phyloP scores from a whole-genome alignment of 495 filamentous ascomycete species.

The Aspergillus conjunctus region DNA sequence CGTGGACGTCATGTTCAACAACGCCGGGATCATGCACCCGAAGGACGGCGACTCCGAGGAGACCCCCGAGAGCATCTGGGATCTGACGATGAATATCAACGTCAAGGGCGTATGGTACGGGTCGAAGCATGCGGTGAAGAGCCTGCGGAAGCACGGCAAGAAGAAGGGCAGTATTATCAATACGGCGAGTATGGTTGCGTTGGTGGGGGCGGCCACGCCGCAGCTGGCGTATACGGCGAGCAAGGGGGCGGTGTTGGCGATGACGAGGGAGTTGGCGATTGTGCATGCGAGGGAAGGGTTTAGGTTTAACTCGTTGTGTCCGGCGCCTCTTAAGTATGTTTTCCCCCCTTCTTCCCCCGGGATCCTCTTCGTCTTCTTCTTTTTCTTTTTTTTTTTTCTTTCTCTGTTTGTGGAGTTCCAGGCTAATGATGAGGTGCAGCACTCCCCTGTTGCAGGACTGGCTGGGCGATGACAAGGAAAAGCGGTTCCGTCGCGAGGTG shows the following conservation, averaged over 20 bases:
- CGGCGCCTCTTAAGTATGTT: conserved; percentile 80
- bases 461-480: conserved; percentile 85
- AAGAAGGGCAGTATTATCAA: conserved; percentile 83
- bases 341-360: neutral
- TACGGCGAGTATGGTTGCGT: conserved; percentile 88
- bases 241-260: conserved; percentile 89
- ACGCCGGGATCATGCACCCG: conserved; percentile 96
- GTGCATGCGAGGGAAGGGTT: conserved; percentile 82
- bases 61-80: conserved; percentile 91
- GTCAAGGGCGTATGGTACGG: conserved; percentile 99
- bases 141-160: conserved; percentile 80
- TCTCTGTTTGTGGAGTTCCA: conserved; percentile 4
- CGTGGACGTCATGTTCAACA: conserved; percentile 97
- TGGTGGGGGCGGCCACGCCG: conserved; percentile 91
- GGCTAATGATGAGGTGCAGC: conserved; percentile 35
- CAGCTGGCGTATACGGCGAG: conserved; percentile 94
- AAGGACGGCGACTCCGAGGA: conserved; percentile 82
- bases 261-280: conserved; percentile 81
- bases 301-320: conserved; percentile 90
- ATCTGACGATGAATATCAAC: conserved; percentile 91
- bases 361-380: too few species aligned
- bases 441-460: conserved; percentile 89
- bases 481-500: conserved; percentile 83
- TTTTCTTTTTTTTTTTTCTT: neutral
- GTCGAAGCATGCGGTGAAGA: conserved; percentile 86